Percentiles rank a stretch among this genome's conserved stretches.
Evolutionary conservation across 164 flowering plant genomes (phyloP).

Genomic region (Cinnamomum chago): DNA sequence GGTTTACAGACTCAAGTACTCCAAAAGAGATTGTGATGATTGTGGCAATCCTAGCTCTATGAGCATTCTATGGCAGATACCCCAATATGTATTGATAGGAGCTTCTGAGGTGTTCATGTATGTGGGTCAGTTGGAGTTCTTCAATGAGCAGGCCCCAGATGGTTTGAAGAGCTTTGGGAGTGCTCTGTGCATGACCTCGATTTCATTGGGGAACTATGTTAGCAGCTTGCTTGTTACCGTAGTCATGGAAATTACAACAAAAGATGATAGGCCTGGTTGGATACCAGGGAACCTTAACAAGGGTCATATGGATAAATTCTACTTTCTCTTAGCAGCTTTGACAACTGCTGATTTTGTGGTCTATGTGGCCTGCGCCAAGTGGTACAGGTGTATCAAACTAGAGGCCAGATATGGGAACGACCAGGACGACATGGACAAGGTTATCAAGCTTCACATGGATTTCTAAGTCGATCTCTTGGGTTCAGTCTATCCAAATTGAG

Average conservation of each 20-base stretch:
- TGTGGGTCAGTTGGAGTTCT: constrained; percentile 89
- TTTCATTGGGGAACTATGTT: constrained; percentile 84
- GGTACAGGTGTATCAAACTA: constrained; percentile 65
- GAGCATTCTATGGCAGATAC: constrained; percentile 91
- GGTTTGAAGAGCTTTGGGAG: constrained; percentile 93
- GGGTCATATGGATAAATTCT: constrained; percentile 87
- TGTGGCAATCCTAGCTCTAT: constrained; percentile 74
- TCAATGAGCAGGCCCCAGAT: constrained; percentile 84
- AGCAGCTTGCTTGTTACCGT: constrained; percentile 74
- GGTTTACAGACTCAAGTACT: constrained; percentile 60
- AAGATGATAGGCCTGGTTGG: constrained; percentile 76
- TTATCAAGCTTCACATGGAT: neutral
- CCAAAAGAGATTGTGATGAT: constrained; percentile 36
- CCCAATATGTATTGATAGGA: constrained; percentile 77
- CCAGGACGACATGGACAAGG: constrained; percentile 1
- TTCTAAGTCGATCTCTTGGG: neutral
- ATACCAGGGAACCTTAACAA: constrained; percentile 85
- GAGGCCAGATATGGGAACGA: constrained; percentile 25
- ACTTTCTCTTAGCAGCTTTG: constrained; percentile 70
- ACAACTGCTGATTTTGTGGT: constrained; percentile 52
- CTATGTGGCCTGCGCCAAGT: constrained; percentile 60
- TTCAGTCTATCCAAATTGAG: neutral
- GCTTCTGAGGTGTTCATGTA: constrained; percentile 97
- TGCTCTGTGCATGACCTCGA: constrained; percentile 92
- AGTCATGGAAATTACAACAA: constrained; percentile 73